phyloP scores from a whole-genome alignment of 2,329 filamentous ascomycete genomes.

The Neofusicoccum umdonicola region DNA sequence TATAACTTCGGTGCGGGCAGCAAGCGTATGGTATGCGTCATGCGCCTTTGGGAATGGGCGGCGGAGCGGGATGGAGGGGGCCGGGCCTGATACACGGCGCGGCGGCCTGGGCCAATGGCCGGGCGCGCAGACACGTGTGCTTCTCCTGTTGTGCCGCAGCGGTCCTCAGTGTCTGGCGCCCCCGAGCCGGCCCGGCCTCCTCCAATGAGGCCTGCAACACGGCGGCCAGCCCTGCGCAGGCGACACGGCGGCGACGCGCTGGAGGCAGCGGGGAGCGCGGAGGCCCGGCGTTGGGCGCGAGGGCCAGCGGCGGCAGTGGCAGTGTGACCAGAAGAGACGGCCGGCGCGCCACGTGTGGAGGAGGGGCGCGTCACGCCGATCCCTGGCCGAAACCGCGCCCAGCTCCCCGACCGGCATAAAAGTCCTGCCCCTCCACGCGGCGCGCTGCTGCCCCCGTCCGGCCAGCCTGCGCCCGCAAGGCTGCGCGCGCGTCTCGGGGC shows the following conservation, averaged over 20 bases:
- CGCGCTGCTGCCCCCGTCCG: too few relatives aligned
- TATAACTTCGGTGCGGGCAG: constrained; percentile 1
- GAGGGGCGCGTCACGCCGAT: background rate
- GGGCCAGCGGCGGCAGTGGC: background rate
- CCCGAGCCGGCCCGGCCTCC: background rate
- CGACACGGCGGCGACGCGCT: background rate
- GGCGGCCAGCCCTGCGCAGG: too few relatives aligned
- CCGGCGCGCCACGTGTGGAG: constrained; percentile 1
- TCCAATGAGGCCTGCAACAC: background rate
- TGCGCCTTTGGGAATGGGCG: background rate
- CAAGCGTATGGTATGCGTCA: constrained; percentile 2
- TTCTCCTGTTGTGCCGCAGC: background rate
- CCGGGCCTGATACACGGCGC: background rate
- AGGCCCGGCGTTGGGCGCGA: background rate
- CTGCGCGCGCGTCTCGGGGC: too few relatives aligned
- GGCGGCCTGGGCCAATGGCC: background rate
- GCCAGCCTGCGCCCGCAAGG: too few relatives aligned
- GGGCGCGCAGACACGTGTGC: constrained; percentile 4
- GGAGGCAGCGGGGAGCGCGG: background rate
- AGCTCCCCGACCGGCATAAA: background rate
- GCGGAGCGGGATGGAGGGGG: constrained; percentile 3
- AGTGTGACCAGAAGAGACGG: background rate
- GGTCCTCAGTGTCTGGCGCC: background rate
- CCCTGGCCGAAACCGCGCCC: background rate
- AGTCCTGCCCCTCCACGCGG: background rate